Percentiles rank a stretch among this genome's conserved stretches.
phyloP scores from a whole-genome alignment of 2,329 filamentous ascomycete species.

The Xylaria sp. region DNA sequence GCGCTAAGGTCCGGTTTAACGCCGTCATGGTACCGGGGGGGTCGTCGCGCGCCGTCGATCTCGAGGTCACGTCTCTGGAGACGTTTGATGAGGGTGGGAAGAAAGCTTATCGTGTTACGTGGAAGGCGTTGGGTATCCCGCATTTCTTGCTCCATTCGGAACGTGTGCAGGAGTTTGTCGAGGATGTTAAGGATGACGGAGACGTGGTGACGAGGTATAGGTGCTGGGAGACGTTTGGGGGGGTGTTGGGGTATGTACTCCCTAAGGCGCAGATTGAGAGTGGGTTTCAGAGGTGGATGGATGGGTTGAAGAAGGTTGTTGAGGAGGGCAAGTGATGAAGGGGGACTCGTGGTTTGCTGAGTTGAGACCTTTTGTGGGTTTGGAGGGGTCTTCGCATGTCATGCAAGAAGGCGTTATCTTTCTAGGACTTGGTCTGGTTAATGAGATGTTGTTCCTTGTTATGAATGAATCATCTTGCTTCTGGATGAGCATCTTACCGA shows the following conservation, averaged over 20 bases:
- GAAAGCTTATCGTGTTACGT: slow-evolving; percentile 29
- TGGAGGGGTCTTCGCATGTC: not conserved
- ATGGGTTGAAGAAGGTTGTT: slow-evolving; percentile 29
- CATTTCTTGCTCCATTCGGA: slow-evolving; percentile 34
- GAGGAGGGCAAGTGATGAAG: slow-evolving; percentile 18
- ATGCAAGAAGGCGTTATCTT: not conserved
- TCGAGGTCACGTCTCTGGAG: slow-evolving; percentile 31
- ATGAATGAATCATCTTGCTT: not conserved
- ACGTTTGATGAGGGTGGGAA: slow-evolving; percentile 7
- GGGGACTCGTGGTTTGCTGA: not conserved
- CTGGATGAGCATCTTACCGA: not conserved
- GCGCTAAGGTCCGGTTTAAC: slow-evolving; percentile 29
- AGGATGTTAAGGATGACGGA: slow-evolving; percentile 1
- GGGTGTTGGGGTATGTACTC: slow-evolving; percentile 24
- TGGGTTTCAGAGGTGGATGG: slow-evolving; percentile 34
- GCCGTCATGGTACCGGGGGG: slow-evolving; percentile 30
- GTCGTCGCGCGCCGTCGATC: slow-evolving; percentile 22
- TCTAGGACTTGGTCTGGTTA: not conserved
- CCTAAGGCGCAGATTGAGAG: slow-evolving; percentile 29
- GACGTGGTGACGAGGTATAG: slow-evolving; percentile 15
- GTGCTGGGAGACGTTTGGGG: slow-evolving; percentile 36
- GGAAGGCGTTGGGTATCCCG: slow-evolving; percentile 27
- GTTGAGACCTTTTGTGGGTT: not conserved
- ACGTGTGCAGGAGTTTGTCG: slow-evolving; percentile 36
- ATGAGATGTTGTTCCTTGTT: not conserved